These are phyloP conservation scores for Nigrograna mackinnonii DNA, from an alignment of 2,329 filamentous ascomycete genomes.

Conservation along the genomic window DNA sequence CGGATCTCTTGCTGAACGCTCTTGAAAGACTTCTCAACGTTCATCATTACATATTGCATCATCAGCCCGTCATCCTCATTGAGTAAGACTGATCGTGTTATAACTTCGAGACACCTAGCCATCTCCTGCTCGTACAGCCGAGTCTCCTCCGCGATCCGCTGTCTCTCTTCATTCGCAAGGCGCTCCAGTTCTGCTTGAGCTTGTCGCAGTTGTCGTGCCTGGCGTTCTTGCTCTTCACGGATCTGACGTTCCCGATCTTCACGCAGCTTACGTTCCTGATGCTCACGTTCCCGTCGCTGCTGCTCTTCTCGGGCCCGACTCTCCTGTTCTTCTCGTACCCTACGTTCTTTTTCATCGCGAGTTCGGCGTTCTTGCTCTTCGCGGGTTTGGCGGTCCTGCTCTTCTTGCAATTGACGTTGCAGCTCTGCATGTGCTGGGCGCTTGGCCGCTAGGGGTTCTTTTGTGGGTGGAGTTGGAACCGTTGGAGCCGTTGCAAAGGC, in stretches of 20 bases:
- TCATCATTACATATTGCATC: neutral
- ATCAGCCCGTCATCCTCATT: slow-evolving; percentile 35
- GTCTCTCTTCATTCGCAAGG: slow-evolving; percentile 16
- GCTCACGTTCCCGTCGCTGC: slow-evolving; percentile 3
- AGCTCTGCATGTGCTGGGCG: slow-evolving; percentile 5
- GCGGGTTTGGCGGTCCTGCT: slow-evolving; percentile 4
- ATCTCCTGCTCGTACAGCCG: slow-evolving; percentile 1
- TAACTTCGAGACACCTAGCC: too few relatives aligned
- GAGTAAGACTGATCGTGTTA: too few relatives aligned
- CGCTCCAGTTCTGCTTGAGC: slow-evolving; percentile 20
- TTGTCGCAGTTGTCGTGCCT: slow-evolving; percentile 12
- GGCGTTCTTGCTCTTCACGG: slow-evolving; percentile 3
- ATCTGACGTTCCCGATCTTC: slow-evolving; percentile 6
- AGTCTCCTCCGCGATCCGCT: slow-evolving; percentile 8
- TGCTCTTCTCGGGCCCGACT: slow-evolving; percentile 1
- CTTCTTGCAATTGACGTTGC: slow-evolving; percentile 7
- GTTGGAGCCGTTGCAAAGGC: neutral
- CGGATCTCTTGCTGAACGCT: neutral
- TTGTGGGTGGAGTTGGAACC: neutral
- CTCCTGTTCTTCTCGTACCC: slow-evolving; percentile 2
- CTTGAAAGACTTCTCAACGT: neutral
- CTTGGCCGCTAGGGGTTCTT: neutral
- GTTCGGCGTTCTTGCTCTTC: slow-evolving; percentile 3
- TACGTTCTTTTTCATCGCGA: slow-evolving; percentile 5
- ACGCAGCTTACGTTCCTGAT: slow-evolving; percentile 6